Evolutionary conservation across 2,329 filamentous ascomycete genomes (phyloP).

Genomic region (Oidium heveae): DNA sequence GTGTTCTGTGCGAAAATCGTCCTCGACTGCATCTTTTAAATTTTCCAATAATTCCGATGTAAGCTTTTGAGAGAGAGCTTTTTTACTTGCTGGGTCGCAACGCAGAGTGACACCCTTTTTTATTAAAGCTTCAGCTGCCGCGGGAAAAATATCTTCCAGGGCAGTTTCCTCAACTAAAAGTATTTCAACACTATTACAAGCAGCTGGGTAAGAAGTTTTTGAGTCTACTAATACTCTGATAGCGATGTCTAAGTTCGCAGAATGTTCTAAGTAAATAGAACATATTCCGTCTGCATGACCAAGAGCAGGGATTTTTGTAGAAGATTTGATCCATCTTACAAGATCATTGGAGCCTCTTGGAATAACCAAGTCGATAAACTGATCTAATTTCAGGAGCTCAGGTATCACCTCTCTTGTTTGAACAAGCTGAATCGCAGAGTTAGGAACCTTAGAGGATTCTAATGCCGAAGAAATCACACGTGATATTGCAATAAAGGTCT

Average conservation of each 20-base stretch:
- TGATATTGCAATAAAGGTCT: slow-evolving; percentile 86
- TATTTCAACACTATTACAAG: slow-evolving; percentile 86
- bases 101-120: slow-evolving; percentile 57
- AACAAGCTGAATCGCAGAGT: slow-evolving; percentile 75
- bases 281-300: slow-evolving; percentile 92
- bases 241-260: slow-evolving; percentile 49
- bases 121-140: slow-evolving; percentile 47
- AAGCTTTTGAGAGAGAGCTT: slow-evolving; percentile 27
- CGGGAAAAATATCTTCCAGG: slow-evolving; percentile 39
- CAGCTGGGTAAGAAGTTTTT: slow-evolving; percentile 83
- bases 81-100: slow-evolving; percentile 48
- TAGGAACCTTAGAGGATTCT: slow-evolving; percentile 47
- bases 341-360: slow-evolving; percentile 30
- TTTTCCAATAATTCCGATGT: slow-evolving; percentile 18
- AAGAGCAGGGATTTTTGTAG: slow-evolving; percentile 82
- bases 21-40: slow-evolving; percentile 38
- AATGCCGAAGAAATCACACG: slow-evolving; percentile 61
- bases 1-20: slow-evolving; percentile 75
- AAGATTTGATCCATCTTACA: slow-evolving; percentile 52
- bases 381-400: slow-evolving; percentile 63
- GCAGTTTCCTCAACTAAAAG: slow-evolving; percentile 58
- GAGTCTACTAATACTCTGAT: slow-evolving; percentile 63
- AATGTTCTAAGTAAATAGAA: slow-evolving; percentile 57
- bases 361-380: slow-evolving; percentile 83
- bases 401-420: slow-evolving; percentile 79